A percentile compares a stretch with the other conserved stretches of the same genome.
These are phyloP conservation scores for Syzygium aromaticum DNA, from an alignment of 345 rosid species.

Conservation along the genomic window DNA sequence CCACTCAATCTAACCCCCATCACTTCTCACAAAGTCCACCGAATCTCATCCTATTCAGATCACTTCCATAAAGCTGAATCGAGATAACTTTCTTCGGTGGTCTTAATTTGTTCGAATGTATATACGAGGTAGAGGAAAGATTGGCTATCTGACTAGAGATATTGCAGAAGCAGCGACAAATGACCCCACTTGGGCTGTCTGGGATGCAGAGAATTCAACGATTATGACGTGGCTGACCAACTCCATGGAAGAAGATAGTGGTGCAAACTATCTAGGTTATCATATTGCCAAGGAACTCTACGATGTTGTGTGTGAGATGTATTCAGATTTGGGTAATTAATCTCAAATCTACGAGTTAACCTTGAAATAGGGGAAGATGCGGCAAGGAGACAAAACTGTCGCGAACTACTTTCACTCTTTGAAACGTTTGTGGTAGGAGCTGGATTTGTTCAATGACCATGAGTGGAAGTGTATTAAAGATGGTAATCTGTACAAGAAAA, in stretches of 20 bases:
- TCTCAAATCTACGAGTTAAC: background rate
- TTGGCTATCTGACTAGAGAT: background rate
- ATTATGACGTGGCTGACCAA: background rate
- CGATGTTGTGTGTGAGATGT: background rate
- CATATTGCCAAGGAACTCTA: accelerated
- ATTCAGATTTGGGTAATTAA: background rate
- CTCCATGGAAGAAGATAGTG: background rate
- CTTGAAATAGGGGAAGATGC: background rate
- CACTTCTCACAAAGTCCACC: background rate
- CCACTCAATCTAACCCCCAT: background rate
- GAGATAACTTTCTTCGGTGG: background rate
- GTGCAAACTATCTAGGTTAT: background rate
- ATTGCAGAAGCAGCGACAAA: accelerated
- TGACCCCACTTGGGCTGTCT: accelerated
- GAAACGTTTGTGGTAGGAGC: background rate
- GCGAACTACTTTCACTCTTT: background rate
- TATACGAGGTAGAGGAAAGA: background rate
- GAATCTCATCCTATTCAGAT: background rate
- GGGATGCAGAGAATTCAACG: accelerated
- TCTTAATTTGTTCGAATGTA: accelerated
- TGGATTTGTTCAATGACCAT: background rate
- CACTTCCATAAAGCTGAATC: background rate
- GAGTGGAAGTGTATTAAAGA: background rate
- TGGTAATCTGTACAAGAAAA: accelerated
- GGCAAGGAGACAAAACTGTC: background rate